Evolutionary conservation across 352 stramenopile species (phyloP), one percentile per base, ranked within the genome.

Genomic region (Globisporangium mamillatum): DNA sequence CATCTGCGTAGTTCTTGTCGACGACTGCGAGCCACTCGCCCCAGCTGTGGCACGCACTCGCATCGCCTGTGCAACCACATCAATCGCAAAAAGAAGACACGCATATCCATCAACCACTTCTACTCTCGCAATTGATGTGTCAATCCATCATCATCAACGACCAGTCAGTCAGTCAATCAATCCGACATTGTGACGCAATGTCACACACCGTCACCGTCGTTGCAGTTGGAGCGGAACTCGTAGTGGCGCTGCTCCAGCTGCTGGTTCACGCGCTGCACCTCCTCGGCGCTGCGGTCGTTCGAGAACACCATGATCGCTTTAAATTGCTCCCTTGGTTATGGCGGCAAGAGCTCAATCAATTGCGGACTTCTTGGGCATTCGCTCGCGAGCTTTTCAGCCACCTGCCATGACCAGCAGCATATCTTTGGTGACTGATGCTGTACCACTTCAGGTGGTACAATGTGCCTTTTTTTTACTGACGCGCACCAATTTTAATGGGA

Each of bases 141-240:
- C 34, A 48, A 64, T 44, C 18, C 6, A 34, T 25, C 10, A 32
- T 32, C 29, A 32, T 4, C 29, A 18, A 16, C 14, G 10, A 6
- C 16, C n/a, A n/a, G 2, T 27, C 16, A 20, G 41, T 10, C 16
- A n/a, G 41, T 20, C 4, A 2, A 4, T 38, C 16, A n/a, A 18
- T 20, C 4, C 4, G 32, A 1, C 16, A 50, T 6, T 50, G 41
- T 5, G 16, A n/a, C 41, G 14, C 41, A 18, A 48, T 16, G 60
- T 20, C 3, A 25, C 57, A 12, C 32, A 88, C 82, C 82, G 32
- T 95, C 79, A 48, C 86, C 87, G 41, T 91, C 84, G 67, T 93
- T 83, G 74, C 89, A 96, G 65, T 95, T 94, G 52, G 86, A 93
- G 61, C 84, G 80, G 71, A 96, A 96, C 75, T 96, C 88, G 67